These are phyloP conservation scores for Alnus glutinosa DNA, from an alignment of 306 rosid species.

Conservation along the genomic window DNA sequence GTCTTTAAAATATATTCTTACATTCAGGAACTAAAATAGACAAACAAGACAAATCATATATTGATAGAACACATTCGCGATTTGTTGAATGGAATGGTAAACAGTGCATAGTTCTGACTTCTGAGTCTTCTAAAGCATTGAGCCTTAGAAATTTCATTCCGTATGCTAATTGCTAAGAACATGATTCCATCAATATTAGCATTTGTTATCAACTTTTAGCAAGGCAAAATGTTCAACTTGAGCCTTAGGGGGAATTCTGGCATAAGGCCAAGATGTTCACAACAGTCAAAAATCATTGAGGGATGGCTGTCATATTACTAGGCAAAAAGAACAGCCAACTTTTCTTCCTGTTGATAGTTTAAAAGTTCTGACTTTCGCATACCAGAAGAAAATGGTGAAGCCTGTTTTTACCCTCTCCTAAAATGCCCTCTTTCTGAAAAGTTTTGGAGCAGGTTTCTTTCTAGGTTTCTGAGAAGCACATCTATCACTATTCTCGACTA, in stretches of 20 bases:
- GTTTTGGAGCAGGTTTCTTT: constrained; percentile 30
- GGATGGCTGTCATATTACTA: neutral
- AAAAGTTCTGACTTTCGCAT: neutral
- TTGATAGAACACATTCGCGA: too few relatives aligned
- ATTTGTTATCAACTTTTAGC: neutral
- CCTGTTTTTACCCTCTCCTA: constrained; percentile 1
- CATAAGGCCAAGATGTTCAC: neutral
- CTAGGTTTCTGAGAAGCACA: constrained; percentile 9
- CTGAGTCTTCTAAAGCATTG: too few relatives aligned
- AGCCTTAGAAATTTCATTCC: neutral
- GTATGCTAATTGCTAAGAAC: neutral
- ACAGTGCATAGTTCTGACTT: too few relatives aligned
- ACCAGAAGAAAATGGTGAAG: neutral
- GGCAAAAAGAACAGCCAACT: neutral
- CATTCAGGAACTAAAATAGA: too few relatives aligned
- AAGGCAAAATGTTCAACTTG: too few relatives aligned
- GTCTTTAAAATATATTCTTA: too few relatives aligned
- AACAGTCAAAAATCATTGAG: neutral
- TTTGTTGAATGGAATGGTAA: too few relatives aligned
- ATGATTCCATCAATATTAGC: neutral
- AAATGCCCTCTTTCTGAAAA: constrained; percentile 41
- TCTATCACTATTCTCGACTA: constrained; percentile 13
- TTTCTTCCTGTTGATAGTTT: neutral
- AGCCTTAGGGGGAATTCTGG: neutral
- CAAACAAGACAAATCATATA: too few relatives aligned